These are phyloP conservation scores for Rhexocercosporidium sp. DNA, from an alignment of 2,329 filamentous ascomycete species.

Conservation along the genomic window DNA sequence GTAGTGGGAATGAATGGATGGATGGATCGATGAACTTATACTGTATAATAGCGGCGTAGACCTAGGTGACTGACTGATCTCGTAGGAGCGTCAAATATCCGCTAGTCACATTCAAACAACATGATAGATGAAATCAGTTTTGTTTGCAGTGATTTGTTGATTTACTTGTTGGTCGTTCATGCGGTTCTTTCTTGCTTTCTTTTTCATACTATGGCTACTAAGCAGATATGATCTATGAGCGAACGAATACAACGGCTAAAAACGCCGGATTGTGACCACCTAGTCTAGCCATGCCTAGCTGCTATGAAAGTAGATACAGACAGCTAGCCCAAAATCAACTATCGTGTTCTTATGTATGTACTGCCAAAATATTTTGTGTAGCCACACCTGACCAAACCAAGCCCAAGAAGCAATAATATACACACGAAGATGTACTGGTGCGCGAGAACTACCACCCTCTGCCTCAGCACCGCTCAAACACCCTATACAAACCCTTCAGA, in stretches of 20 bases:
- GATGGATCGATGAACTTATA: slow-evolving; percentile 35
- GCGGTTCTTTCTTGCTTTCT: slow-evolving; percentile 2
- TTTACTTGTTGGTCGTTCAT: neutral
- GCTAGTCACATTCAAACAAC: slow-evolving; percentile 26
- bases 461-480: slow-evolving; percentile 88
- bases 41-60: slow-evolving; percentile 43
- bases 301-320: neutral
- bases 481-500: slow-evolving; percentile 88
- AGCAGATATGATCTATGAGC: slow-evolving; percentile 14
- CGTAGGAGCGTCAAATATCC: slow-evolving; percentile 27
- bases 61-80: slow-evolving; percentile 25
- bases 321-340: neutral
- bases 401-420: slow-evolving; percentile 7
- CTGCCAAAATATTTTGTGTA: neutral
- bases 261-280: neutral
- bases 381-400: neutral
- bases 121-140: slow-evolving; percentile 37
- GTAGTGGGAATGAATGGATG: neutral
- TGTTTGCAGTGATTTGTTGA: neutral
- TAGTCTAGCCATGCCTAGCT: neutral
- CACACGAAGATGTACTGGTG: neutral
- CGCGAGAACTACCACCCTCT: neutral
- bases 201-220: slow-evolving; percentile 15
- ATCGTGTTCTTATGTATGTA: neutral
- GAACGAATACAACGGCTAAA: slow-evolving; percentile 15